Evolutionary conservation across 495 filamentous ascomycete genomes (phyloP).

Genomic region (Penicillium waksmanii): DNA sequence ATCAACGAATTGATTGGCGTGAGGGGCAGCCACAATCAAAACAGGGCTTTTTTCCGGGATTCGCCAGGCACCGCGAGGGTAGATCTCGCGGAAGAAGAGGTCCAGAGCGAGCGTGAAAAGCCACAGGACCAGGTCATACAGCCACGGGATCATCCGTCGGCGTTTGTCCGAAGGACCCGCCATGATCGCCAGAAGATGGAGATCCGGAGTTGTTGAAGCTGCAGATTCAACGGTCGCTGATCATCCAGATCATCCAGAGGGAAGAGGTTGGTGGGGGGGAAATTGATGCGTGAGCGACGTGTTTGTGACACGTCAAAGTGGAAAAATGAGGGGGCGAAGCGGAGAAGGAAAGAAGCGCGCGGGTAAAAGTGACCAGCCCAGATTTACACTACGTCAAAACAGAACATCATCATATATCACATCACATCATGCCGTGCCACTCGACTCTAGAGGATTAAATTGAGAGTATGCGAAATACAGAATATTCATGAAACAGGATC

Average conservation of each 20-base stretch:
- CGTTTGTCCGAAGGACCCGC: constrained; percentile 19
- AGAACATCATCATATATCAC: not conserved
- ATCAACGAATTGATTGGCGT: constrained; percentile 98
- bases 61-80: constrained; percentile 89
- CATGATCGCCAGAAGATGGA: constrained; percentile 24
- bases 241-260: not conserved
- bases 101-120: constrained; percentile 80
- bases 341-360: not conserved
- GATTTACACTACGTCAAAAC: not conserved
- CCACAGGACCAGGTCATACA: constrained; percentile 83
- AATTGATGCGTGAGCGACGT: not conserved
- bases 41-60: constrained; percentile 83
- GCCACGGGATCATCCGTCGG: constrained; percentile 60
- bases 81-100: constrained; percentile 96
- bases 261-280: not conserved
- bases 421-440: no score
- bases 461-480: constrained; percentile 13
- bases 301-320: not conserved
- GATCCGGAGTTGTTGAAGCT: not conserved
- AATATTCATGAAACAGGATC: constrained; percentile 15
- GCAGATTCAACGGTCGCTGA: not conserved
- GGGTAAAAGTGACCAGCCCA: not conserved
- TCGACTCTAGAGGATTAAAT: not conserved
- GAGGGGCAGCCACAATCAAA: constrained; percentile 93
- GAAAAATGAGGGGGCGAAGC: not conserved